A percentile compares a stretch with the other conserved stretches of the same genome.
Evolutionary conservation across 352 stramenopile genomes (phyloP).

Genomic region (Globisporangium barbulae): DNA sequence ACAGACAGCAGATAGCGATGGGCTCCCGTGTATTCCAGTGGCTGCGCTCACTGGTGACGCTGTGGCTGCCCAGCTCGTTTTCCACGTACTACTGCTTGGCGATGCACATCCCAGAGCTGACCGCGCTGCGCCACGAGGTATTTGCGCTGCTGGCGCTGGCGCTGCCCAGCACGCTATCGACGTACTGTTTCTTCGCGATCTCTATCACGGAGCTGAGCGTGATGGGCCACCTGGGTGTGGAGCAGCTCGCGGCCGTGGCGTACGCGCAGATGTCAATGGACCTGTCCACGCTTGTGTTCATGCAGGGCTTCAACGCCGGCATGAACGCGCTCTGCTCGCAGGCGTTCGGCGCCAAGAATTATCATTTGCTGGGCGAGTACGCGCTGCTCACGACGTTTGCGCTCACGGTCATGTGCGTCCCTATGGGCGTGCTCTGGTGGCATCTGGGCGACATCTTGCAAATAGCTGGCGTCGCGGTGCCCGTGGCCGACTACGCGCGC

Average conservation of each 20-base stretch:
- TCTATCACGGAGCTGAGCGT: constrained; percentile 81
- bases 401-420: constrained; percentile 61
- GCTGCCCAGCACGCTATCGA: constrained; percentile 53
- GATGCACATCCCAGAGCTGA: too few species aligned
- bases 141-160: constrained; percentile 49
- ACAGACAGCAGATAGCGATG: too few species aligned
- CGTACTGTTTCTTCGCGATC: constrained; percentile 79
- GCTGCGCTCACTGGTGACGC: too few species aligned
- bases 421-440: constrained; percentile 75
- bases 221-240: constrained; percentile 72
- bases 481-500: constrained; percentile 41
- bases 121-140: constrained; percentile 22
- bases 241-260: constrained; percentile 72
- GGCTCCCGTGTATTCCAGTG: too few species aligned
- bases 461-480: constrained; percentile 33
- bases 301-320: constrained; percentile 77
- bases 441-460: constrained; percentile 57
- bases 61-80: too few species aligned
- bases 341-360: constrained; percentile 84
- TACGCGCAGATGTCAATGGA: constrained; percentile 81
- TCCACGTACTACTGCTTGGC: too few species aligned
- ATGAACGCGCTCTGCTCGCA: constrained; percentile 84
- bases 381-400: constrained; percentile 54
- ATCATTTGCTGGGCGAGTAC: constrained; percentile 62
- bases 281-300: constrained; percentile 73